Percentiles rank a stretch among this genome's conserved stretches.
Evolutionary conservation across 1,139 yeast species (phyloP).

Genomic region (Yamadazyma dendronema): DNA sequence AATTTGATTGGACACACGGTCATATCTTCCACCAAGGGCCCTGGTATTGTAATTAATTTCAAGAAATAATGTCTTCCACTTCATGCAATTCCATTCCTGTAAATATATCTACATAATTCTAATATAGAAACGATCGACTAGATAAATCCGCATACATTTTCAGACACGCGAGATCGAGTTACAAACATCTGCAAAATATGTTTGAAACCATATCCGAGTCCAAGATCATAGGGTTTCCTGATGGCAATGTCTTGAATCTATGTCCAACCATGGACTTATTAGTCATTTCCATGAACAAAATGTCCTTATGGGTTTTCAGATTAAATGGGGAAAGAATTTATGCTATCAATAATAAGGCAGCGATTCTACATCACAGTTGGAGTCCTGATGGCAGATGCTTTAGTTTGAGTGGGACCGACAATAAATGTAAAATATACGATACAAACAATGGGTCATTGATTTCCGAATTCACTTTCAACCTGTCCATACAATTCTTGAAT

Average conservation of each 20-base stretch:
- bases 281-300: conserved; percentile 47
- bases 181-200: too few relatives aligned
- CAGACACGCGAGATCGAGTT: too few relatives aligned
- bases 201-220: conserved; percentile 9
- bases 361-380: conserved; percentile 35
- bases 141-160: too few relatives aligned
- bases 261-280: conserved; percentile 58
- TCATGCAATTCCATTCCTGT: too few relatives aligned
- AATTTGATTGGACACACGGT: conserved; percentile 70
- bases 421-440: conserved; percentile 45
- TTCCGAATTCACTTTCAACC: conserved; percentile 18
- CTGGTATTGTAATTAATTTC: conserved; percentile 70
- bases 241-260: conserved; percentile 46
- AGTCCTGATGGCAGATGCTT: conserved; percentile 39
- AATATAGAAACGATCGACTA: not conserved
- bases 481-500: conserved; percentile 22
- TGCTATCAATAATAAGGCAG: conserved; percentile 39
- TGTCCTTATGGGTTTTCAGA: conserved; percentile 52
- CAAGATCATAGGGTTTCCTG: conserved; percentile 36
- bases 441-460: conserved; percentile 47
- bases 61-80: conserved; percentile 19
- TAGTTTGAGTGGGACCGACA: conserved; percentile 46
- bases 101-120: too few relatives aligned
- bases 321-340: conserved; percentile 57
- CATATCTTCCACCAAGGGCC: conserved; percentile 74